These are phyloP conservation scores for Ceratocystis papillata DNA, from an alignment of 2,329 filamentous ascomycete species.

Conservation along the genomic window DNA sequence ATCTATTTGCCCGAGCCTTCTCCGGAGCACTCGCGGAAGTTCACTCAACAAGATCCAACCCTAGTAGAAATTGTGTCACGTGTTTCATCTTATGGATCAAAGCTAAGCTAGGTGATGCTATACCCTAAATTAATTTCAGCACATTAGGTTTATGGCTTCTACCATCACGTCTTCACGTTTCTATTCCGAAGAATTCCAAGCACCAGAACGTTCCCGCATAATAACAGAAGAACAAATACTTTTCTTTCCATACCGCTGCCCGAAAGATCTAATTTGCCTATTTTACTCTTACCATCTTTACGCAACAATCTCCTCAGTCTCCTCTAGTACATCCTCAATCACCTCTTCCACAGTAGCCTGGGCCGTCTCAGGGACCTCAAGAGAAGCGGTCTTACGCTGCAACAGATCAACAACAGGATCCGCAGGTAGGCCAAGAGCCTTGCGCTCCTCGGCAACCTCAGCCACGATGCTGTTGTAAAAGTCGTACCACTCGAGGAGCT, in stretches of 20 bases:
- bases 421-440: constrained; percentile 53
- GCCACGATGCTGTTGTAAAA: constrained; percentile 68
- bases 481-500: constrained; percentile 78
- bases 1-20: too few species aligned
- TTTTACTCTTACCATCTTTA: constrained; percentile 27
- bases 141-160: too few species aligned
- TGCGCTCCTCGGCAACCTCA: constrained; percentile 61
- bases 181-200: background rate
- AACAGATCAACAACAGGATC: constrained; percentile 53
- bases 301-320: constrained; percentile 65
- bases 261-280: constrained; percentile 16
- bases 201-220: background rate
- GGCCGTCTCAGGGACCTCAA: constrained; percentile 49
- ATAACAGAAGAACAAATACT: constrained; percentile 22
- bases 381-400: constrained; percentile 43
- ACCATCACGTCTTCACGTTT: background rate
- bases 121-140: too few species aligned
- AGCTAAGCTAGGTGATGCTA: too few species aligned
- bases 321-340: constrained; percentile 70
- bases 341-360: constrained; percentile 68
- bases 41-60: background rate
- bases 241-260: constrained; percentile 22
- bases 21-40: too few species aligned
- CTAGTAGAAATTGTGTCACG: background rate
- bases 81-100: too few species aligned